Base-by-base conservation (phyloP, 2,329 filamentous ascomycete genomes). In the Neofusicoccum cordaticola region DNA sequence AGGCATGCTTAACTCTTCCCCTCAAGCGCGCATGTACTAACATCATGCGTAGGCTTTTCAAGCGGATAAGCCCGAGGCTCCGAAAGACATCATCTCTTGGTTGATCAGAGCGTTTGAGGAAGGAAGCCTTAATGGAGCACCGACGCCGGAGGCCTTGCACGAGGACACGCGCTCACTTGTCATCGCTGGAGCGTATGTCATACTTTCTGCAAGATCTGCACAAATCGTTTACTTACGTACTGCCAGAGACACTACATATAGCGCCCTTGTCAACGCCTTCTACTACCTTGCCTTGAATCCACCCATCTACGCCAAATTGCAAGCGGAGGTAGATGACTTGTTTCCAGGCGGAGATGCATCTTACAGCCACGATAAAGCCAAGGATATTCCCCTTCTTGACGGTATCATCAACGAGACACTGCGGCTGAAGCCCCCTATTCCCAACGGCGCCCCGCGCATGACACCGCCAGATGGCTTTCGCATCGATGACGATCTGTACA, bases 221-320 rank as follows among this genome's bases (percentile, higher is more conserved):
- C 31, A 2, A 13, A 31, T 5, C n/a, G n/a, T 31, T 31, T 7
- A 5, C 27, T 31, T 31, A 31, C 27, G 27, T 31, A 7, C 27
- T 5, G 27, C 1, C 19, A 78, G 75, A 0, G 80, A 82, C 64
- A 81, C 80, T 2, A 80, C 79, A 1, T 80, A 78, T 1, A 80
- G 78, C 5, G 74, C 78, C 17, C 71, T 80, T 68, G 71, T 75
- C 27, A 75, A 75, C 8, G 76, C 73, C 1, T 74, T 82, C 66
- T 81, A 80, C 73, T 81, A 82, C 69, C 75, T 82, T 35, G 71
- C 78, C 11, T 73, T 78, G 37, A 79, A 81, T 66, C 69, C 76
- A 2, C 52, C 66, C 15, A 71, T 72, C 4, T 69, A 80, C 52
- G 67, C 72, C 48, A 72, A 72, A 35, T 65, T 78, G 11, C 71